phyloP scores from a whole-genome alignment of 108 stramenopile genomes.

The Cyclotella baltica region DNA sequence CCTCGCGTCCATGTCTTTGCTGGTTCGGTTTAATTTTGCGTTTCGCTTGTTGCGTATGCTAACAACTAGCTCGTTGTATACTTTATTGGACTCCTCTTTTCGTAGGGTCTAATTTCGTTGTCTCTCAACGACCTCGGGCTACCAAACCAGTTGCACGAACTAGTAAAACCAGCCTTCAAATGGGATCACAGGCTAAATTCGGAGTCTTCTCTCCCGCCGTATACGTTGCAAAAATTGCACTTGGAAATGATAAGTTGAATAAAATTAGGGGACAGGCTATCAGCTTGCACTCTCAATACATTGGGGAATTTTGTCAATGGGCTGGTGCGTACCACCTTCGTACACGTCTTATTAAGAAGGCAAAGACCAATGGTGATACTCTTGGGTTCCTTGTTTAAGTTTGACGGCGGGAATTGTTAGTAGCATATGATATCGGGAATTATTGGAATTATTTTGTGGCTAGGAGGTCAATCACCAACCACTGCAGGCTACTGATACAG shows the following conservation, averaged over 20 bases:
- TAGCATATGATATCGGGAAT: not conserved
- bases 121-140: slow-evolving; percentile 67
- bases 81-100: not conserved
- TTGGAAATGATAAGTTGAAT: slow-evolving; percentile 84
- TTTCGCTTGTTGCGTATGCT: no score
- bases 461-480: no score
- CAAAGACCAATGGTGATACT: slow-evolving; percentile 95
- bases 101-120: slow-evolving; percentile 78
- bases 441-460: no score
- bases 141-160: slow-evolving; percentile 45
- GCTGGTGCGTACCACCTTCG: slow-evolving; percentile 92
- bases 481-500: no score
- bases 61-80: not conserved
- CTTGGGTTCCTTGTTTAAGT: slow-evolving; percentile 95
- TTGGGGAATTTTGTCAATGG: slow-evolving; percentile 94
- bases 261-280: slow-evolving; percentile 93
- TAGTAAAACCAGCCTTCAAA: slow-evolving; percentile 58
- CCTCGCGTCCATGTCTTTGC: no score
- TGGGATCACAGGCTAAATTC: slow-evolving; percentile 93
- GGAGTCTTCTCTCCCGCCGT: slow-evolving; percentile 98
- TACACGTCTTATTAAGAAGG: slow-evolving; percentile 75
- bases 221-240: slow-evolving; percentile 90
- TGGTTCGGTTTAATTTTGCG: no score
- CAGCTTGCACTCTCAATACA: slow-evolving; percentile 91
- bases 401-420: not conserved